Percentiles rank a stretch among this genome's conserved stretches.
Conservation (phyloP, 139 green algal genomes). For the Cymbomonas tetramitiformis region DNA sequence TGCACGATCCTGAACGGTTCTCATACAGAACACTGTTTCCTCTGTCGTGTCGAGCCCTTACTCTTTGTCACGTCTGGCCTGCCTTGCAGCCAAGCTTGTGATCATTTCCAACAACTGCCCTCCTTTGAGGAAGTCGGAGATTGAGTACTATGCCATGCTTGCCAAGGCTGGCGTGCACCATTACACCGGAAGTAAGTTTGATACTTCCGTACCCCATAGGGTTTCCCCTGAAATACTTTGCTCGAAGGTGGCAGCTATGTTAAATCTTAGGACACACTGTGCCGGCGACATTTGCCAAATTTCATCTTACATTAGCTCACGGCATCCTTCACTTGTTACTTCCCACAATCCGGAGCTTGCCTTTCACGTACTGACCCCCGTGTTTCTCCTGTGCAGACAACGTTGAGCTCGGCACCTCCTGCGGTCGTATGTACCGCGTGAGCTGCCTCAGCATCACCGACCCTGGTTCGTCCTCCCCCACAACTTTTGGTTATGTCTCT, state of each 20-base stretch:
- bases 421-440: constrained; percentile 89
- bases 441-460: constrained; percentile 87
- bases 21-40: too few species aligned
- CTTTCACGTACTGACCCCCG: neutral
- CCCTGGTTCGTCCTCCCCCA: too few species aligned
- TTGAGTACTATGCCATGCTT: constrained; percentile 99
- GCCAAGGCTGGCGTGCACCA: constrained; percentile 96
- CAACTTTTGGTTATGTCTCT: too few species aligned
- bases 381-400: constrained; percentile 49
- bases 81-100: constrained; percentile 92
- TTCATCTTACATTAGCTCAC: too few species aligned
- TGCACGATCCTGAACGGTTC: too few species aligned
- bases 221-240: too few species aligned
- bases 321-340: too few species aligned
- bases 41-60: too few species aligned
- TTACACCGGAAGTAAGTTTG: constrained; percentile 76
- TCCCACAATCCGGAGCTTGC: neutral
- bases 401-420: constrained; percentile 93
- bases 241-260: too few species aligned
- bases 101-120: constrained; percentile 96
- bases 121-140: constrained; percentile 84
- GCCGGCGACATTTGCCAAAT: too few species aligned
- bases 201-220: neutral
- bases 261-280: too few species aligned
- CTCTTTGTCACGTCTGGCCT: too few species aligned